Conservation (phyloP, 163 green algal species). For the Prototheca wickerhamii region DNA sequence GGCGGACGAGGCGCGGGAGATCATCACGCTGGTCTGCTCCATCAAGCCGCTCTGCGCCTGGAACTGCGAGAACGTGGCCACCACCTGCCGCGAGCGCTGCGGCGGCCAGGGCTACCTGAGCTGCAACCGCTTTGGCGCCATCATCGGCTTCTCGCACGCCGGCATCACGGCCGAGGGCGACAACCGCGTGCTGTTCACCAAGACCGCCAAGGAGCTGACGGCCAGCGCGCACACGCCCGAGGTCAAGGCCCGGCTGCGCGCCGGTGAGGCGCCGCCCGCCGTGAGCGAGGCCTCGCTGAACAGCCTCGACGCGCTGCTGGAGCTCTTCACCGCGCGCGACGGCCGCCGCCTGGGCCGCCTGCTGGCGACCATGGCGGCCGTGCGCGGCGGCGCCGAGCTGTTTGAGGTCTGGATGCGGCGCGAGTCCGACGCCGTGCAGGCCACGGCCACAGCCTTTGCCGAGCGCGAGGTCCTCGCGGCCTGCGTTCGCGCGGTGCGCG, state of each 20-base stretch:
- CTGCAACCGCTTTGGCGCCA: conserved; percentile 67
- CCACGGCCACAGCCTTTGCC: conserved; percentile 48
- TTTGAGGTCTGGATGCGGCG: conserved; percentile 88
- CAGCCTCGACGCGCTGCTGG: conserved; percentile 30
- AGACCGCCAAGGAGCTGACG: conserved; percentile 53
- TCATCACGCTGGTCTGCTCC: conserved; percentile 58
- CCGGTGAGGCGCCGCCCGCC: not conserved
- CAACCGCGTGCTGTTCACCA: conserved; percentile 24
- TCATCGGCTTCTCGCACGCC: conserved; percentile 76
- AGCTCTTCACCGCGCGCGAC: conserved; percentile 60
- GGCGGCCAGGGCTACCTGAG: conserved; percentile 60
- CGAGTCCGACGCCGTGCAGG: conserved; percentile 74
- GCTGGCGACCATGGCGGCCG: conserved; percentile 35
- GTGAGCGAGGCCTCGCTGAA: conserved; percentile 1
- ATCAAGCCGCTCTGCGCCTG: conserved; percentile 66
- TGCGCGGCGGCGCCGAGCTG: conserved; percentile 7
- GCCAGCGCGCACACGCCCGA: conserved; percentile 13
- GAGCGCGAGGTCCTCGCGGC: not conserved
- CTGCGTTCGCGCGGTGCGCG: not conserved
- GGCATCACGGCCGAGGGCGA: conserved; percentile 78
- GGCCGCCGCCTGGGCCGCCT: conserved; percentile 53
- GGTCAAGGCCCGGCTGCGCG: not conserved
- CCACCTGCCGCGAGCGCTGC: conserved; percentile 57
- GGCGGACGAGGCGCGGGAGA: conserved; percentile 63
- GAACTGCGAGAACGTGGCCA: conserved; percentile 56